Conservation (phyloP, 352 stramenopile species). For the Phytophthora brassicae region DNA sequence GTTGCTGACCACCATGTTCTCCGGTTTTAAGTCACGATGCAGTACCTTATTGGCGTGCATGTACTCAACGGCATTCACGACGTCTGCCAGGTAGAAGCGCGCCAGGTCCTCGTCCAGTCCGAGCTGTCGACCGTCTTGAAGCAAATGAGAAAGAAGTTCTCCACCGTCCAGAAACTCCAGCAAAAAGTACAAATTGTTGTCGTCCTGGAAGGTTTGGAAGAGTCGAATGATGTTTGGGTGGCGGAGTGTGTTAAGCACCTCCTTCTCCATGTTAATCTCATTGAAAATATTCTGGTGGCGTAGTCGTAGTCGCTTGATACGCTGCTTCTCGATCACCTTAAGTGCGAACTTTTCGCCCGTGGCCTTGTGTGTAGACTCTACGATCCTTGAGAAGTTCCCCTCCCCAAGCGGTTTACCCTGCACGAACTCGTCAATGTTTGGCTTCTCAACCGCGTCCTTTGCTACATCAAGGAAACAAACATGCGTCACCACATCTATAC, state of each 20-base stretch:
- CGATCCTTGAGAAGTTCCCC: constrained; percentile 96
- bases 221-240: constrained; percentile 94
- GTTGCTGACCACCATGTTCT: constrained; percentile 93
- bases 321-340: constrained; percentile 95
- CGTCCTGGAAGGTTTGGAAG: constrained; percentile 97
- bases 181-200: constrained; percentile 95
- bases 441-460: constrained; percentile 75
- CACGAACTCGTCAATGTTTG: constrained; percentile 71
- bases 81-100: constrained; percentile 86
- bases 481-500: too few relatives aligned
- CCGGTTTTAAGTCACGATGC: constrained; percentile 93
- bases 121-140: constrained; percentile 76
- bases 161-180: constrained; percentile 92
- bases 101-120: constrained; percentile 78
- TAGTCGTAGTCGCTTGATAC: constrained; percentile 82
- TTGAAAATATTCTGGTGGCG: constrained; percentile 98
- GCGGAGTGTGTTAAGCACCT: constrained; percentile 87
- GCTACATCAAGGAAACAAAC: constrained; percentile 38
- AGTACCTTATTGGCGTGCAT: constrained; percentile 92
- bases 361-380: constrained; percentile 84
- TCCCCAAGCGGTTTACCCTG: constrained; percentile 63
- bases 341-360: constrained; percentile 94
- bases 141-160: constrained; percentile 92
- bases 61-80: constrained; percentile 92
- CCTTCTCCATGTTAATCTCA: constrained; percentile 98